A percentile compares a stretch with the other conserved stretches of the same genome.
phyloP scores from a whole-genome alignment of 1,284 basidiomycete species.

The Ganoderma leucocontextum region DNA sequence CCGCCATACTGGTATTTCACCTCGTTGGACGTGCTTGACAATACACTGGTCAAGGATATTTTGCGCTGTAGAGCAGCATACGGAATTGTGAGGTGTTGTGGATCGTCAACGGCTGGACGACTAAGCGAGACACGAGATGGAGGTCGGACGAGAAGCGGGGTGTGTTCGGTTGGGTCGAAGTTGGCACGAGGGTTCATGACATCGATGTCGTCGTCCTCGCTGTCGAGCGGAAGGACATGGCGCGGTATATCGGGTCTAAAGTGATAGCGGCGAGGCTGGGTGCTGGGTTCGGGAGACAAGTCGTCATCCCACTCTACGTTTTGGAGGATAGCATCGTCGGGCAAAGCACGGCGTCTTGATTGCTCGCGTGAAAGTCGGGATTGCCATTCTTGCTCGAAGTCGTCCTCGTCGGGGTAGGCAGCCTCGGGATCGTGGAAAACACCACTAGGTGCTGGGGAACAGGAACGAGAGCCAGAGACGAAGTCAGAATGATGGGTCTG shows the following conservation, averaged over 20 bases:
- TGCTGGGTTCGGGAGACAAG: conserved; percentile 35
- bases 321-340: conserved; percentile 43
- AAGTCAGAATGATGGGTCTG: conserved; percentile 70
- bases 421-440: conserved; percentile 44
- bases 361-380: conserved; percentile 26
- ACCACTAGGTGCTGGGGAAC: conserved; percentile 44
- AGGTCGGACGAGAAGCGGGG: conserved; percentile 54
- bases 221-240: conserved; percentile 6
- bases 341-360: conserved; percentile 35
- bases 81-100: conserved; percentile 6
- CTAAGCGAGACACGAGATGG: conserved; percentile 41
- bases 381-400: conserved; percentile 29
- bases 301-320: conserved; percentile 58
- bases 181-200: conserved; percentile 21
- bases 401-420: conserved; percentile 47
- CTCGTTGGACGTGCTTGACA: conserved; percentile 23
- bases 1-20: conserved; percentile 46
- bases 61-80: conserved; percentile 24
- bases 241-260: conserved; percentile 19
- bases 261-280: conserved; percentile 19
- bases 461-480: conserved; percentile 57
- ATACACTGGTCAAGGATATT: conserved; percentile 30
- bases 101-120: not conserved
- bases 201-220: conserved; percentile 20
- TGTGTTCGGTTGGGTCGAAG: conserved; percentile 38